Evolutionary conservation across 495 filamentous ascomycete genomes (phyloP), one percentile per base, ranked within the genome.

Genomic region (Elaphomyces granulatus): DNA sequence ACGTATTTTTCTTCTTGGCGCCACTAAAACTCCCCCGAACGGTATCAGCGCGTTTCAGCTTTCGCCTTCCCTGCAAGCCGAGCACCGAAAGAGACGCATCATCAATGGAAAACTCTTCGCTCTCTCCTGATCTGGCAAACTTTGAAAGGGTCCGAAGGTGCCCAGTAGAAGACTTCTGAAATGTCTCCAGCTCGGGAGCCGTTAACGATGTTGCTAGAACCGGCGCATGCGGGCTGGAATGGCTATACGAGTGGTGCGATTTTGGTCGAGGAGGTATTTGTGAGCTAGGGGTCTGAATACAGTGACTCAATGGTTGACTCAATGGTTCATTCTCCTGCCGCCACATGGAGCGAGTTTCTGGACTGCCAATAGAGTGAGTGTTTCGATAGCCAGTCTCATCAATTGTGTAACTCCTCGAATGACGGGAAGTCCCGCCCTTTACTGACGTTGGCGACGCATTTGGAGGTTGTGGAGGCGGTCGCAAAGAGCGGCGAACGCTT

Each of bases 61-160:
- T 77, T 38, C 83, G 70, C 35, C 90, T 75, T 18, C 88, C 88
- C 45, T 84, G 78, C 37, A 96, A 60, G 35, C 90, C 92, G 15
- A 78, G 77, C 8, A 99, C 90, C 51, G 93, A 84, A 41, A 86
- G 77, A 2, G 78, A 74, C 8, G 78, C 66, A 1, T 75, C 74
- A 36, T 70, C 77, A 31, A 95, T 76, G 34, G 77, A 67, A 46
- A 95, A 86, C 18, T 93, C 86, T 16, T 84, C 84, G 1, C 67
- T 70, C 15, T 78, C 74, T 1, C 74, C 77, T 21, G 74, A 73
- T 43, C 88, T 70, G 2, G 87, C 87, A 45, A 95, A 70, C 47
- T 78, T 81, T 42, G 90, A 96, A 6, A 99, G 66, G 1, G 84
- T 88, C 12, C 87, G 79, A 10, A 99, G 71, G 53, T 96, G 83